Evolutionary conservation across 2,329 filamentous ascomycete genomes (phyloP), one percentile per base, ranked within the genome.

Genomic region (Karstenula rhodostoma): DNA sequence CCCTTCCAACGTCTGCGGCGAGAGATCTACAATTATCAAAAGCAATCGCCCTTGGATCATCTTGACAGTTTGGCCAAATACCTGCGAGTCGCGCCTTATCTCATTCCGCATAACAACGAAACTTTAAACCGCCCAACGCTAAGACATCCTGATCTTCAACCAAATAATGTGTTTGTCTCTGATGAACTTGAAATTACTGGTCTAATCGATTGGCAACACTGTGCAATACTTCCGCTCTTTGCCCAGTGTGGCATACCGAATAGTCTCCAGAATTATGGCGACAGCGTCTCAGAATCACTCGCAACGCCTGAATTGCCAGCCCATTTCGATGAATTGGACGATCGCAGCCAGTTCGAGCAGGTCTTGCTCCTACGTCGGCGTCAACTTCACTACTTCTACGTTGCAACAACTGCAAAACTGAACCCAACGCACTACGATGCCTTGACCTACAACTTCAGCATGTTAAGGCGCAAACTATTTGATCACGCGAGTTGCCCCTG

Each of bases 191-290:
- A 77, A 6, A 78, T 81, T 40, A 68, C 68, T 29, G 62, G 76
- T n/a, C 58, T 81, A 1, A 78, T 82, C 32, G 79, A 82, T 64
- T 81, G 78, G 42, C 42, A 81, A 66, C 70, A 81, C 63, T 73
- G 67, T 49, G 55, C 71, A 29, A 64, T 75, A 56, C 73, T 78
- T 32, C 79, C 78, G 6, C 73, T 79, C 4, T 76, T 78, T 55
- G 59, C 79, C 10, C 68, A 75, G 47, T 71, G 73, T 37, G 75
- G 77, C 1, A 79, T 82, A 23, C 80, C 79, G 17, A 68, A 70
- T 12, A 68, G 68, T 58, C 69, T 82, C 55, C 72, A 81, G 58
- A 82, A 82, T 56, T 81, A 79, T 65, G 70, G 75, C 49, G 77
- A 78, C 56, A 63, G 44, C 33, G 47, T 64, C 47, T 75, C 67